Conservation (phyloP, 208 protist genomes). For the Trichomonas vaginalis region DNA sequence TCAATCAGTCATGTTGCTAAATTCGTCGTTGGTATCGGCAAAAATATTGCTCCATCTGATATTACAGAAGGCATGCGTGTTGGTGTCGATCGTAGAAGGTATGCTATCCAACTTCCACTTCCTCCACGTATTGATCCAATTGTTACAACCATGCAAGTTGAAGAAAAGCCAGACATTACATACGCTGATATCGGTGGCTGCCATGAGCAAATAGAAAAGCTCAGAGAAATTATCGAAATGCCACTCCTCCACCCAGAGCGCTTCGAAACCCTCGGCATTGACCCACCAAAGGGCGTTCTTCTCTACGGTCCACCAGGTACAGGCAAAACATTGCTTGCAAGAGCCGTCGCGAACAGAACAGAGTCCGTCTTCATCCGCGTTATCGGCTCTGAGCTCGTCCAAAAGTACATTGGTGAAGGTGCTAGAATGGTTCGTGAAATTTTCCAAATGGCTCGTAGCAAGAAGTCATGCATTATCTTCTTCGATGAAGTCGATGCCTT, state of each 20-base stretch:
- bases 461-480: slow-evolving; percentile 99
- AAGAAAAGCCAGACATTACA: slow-evolving; percentile 91
- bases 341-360: slow-evolving; percentile 97
- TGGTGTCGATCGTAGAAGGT: slow-evolving; percentile 83
- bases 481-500: slow-evolving; percentile 99
- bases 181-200: slow-evolving; percentile 98
- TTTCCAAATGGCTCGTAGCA: slow-evolving; percentile 94
- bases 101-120: slow-evolving; percentile 97
- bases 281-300: slow-evolving; percentile 97
- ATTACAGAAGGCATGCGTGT: slow-evolving; percentile 98
- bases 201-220: slow-evolving; percentile 96
- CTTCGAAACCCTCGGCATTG: slow-evolving; percentile 95
- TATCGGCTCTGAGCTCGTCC: slow-evolving; percentile 97
- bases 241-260: slow-evolving; percentile 91
- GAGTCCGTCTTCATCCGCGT: slow-evolving; percentile 98
- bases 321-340: slow-evolving; percentile 95
- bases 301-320: slow-evolving; percentile 97
- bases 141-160: slow-evolving; percentile 98
- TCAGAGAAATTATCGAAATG: slow-evolving; percentile 98
- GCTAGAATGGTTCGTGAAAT: slow-evolving; percentile 89
- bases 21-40: slow-evolving; percentile 96
- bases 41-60: slow-evolving; percentile 90
- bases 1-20: slow-evolving; percentile 68
- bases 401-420: slow-evolving; percentile 53
- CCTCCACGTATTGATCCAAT: slow-evolving; percentile 98